A percentile compares a stretch with the other conserved stretches of the same genome.
phyloP scores from a whole-genome alignment of 2,329 filamentous ascomycete species.

The Tolypocladium capitatum region DNA sequence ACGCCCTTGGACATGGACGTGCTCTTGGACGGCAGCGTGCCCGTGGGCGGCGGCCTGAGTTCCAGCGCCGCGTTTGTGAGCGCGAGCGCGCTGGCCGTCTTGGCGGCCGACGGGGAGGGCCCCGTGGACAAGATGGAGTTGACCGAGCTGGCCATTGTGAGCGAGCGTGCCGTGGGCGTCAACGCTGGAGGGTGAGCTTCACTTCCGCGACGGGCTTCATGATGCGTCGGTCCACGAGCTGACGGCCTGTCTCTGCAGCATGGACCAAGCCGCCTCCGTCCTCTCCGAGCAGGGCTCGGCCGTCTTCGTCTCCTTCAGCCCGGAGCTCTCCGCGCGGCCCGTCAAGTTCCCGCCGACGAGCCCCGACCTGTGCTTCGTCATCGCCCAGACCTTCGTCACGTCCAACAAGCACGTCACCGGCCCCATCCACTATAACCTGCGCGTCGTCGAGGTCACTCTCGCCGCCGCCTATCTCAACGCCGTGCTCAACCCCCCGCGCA shows the following conservation, averaged over 20 bases:
- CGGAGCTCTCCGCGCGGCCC: slow-evolving; percentile 60
- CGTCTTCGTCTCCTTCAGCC: slow-evolving; percentile 81
- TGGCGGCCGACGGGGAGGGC: slow-evolving; percentile 70
- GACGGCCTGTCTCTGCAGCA: slow-evolving; percentile 34
- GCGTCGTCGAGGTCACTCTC: slow-evolving; percentile 88
- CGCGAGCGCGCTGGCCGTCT: slow-evolving; percentile 74
- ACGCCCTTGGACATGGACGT: slow-evolving; percentile 66
- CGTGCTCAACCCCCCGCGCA: slow-evolving; percentile 40
- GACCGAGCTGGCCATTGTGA: slow-evolving; percentile 86
- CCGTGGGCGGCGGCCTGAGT: slow-evolving; percentile 80
- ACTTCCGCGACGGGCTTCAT: slow-evolving; percentile 12
- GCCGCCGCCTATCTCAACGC: slow-evolving; percentile 60
- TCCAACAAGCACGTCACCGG: slow-evolving; percentile 92
- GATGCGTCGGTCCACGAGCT: background rate
- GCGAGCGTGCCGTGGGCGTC: slow-evolving; percentile 85
- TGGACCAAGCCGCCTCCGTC: slow-evolving; percentile 96
- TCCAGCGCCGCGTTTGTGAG: slow-evolving; percentile 92
- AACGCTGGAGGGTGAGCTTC: slow-evolving; percentile 74
- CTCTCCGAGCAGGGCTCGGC: slow-evolving; percentile 79
- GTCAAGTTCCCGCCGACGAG: slow-evolving; percentile 70
- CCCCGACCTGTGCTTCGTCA: slow-evolving; percentile 79
- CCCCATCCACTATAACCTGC: slow-evolving; percentile 89
- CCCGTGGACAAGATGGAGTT: slow-evolving; percentile 81
- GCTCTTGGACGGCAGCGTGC: slow-evolving; percentile 82
- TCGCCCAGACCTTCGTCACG: slow-evolving; percentile 86